Base-by-base conservation (phyloP, 1,139 yeast species). In the Diutina pseudorugosa region DNA sequence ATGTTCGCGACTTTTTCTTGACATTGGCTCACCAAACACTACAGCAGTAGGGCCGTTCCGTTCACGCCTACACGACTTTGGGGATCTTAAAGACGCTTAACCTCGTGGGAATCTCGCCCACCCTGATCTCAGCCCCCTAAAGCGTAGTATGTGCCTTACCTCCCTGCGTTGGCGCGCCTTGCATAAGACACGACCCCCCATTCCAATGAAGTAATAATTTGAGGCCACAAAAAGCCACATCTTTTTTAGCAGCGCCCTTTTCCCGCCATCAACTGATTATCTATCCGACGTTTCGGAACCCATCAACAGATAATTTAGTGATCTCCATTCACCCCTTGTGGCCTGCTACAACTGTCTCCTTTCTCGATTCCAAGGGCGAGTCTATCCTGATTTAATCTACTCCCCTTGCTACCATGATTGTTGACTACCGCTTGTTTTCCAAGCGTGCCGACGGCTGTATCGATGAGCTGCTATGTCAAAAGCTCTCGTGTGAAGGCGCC, bases 401-500 rank as follows among this genome's bases (percentile, higher is more conserved):
- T 30, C 19, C 20, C 16, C 11, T 8, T 9, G 45, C 21, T 19
- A 42, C 25, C 11, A 43, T 43, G 47, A 21, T 43, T 20, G 30
- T 43, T 11, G 47, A 43, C 47, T 43, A 43, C 33, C 47, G 47
- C 25, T 25, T 19, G 12, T 43, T 43, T 43, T 21, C 47, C 19
- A 43, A 43, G 27, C 49, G 49, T n/a, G 49, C 49, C 20, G 49
- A 45, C 16, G 49, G 49, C 20, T 45, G 49, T 45, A 27, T 45
- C 12, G 49, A 45, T 12, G 49, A 27, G 27, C 49, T 45, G 49
- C 19, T 14, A 11, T 45, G 49, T 27, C 40, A 25, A 25, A 27
- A 25, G 23, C 23, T 45, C n/a, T 27, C 27, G 40, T 45, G 49
- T 27, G 49, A 45, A 16, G 49, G 49, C 7, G 58, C 57, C 2